These are phyloP conservation scores for Purpureocillium takamizusanense DNA, from an alignment of 2,329 filamentous ascomycete species.

Conservation along the genomic window DNA sequence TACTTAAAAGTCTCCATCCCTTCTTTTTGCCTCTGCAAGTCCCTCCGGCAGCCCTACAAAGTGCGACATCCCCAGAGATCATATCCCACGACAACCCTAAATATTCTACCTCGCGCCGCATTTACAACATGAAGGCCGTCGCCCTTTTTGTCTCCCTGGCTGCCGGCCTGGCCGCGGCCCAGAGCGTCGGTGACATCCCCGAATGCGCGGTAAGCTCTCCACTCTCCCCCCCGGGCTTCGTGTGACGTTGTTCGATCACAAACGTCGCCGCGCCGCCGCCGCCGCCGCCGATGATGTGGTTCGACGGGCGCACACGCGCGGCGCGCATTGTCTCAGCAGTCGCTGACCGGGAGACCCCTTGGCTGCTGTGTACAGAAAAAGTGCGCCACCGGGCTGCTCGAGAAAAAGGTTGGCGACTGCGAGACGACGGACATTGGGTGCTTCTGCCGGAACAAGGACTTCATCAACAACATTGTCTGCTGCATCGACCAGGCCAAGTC, in stretches of 20 bases:
- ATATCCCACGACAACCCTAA: too few species aligned
- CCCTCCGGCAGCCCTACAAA: too few species aligned
- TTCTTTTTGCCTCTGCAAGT: too few species aligned
- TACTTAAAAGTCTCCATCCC: too few species aligned
- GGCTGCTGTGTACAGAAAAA: conserved; percentile 12
- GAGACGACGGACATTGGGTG: conserved; percentile 27
- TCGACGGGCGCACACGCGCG: too few species aligned
- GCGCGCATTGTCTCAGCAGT: too few species aligned
- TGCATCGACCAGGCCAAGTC: conserved; percentile 25
- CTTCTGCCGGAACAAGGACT: conserved; percentile 30
- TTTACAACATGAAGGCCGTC: neutral
- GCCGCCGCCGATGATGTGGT: too few species aligned
- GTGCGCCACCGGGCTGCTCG: conserved; percentile 24
- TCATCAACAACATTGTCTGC: conserved; percentile 31
- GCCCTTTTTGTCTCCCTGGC: conserved; percentile 8
- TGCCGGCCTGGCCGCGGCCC: conserved; percentile 23
- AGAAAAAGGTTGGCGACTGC: conserved; percentile 27
- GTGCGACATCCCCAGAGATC: too few species aligned
- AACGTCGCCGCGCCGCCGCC: neutral
- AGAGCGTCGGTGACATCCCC: conserved; percentile 21
- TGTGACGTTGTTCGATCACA: neutral
- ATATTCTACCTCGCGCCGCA: neutral
- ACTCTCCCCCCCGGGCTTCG: neutral
- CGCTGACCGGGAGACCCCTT: too few species aligned
- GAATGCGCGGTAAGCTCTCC: conserved; percentile 23